Conservation (phyloP, 1,284 basidiomycete species). For the Pseudozyma tsukubaensis region DNA sequence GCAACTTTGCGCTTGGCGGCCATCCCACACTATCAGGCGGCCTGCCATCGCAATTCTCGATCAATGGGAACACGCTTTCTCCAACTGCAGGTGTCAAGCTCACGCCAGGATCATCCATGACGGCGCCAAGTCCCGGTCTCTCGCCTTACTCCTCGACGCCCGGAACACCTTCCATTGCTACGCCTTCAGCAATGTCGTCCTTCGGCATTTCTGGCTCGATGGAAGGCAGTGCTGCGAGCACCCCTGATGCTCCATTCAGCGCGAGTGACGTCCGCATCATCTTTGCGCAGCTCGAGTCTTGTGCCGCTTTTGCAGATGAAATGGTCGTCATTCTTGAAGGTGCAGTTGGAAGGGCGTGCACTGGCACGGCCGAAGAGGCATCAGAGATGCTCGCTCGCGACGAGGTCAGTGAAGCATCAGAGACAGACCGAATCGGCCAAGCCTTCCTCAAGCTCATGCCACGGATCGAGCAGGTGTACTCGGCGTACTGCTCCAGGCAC, state of each 20-base stretch:
- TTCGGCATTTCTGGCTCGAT: slow-evolving; percentile 3
- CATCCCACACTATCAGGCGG: slow-evolving; percentile 17
- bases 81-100: slow-evolving; percentile 10
- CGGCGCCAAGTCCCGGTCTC: slow-evolving; percentile 2
- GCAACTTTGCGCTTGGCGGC: slow-evolving; percentile 25
- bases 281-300: slow-evolving; percentile 81
- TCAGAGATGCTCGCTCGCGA: slow-evolving; percentile 26
- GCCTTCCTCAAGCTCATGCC: slow-evolving; percentile 83
- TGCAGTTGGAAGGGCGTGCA: slow-evolving; percentile 61
- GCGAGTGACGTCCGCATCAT: slow-evolving; percentile 79
- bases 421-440: slow-evolving; percentile 78
- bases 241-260: slow-evolving; percentile 72
- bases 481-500: slow-evolving; percentile 87
- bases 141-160: slow-evolving; percentile 24
- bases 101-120: slow-evolving; percentile 3
- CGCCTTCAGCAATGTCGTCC: slow-evolving; percentile 12
- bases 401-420: slow-evolving; percentile 23
- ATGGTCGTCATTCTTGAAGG: slow-evolving; percentile 72
- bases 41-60: slow-evolving; percentile 22
- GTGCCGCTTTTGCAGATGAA: slow-evolving; percentile 78
- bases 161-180: slow-evolving; percentile 29
- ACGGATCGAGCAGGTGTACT: slow-evolving; percentile 81
- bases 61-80: slow-evolving; percentile 24
- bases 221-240: slow-evolving; percentile 8
- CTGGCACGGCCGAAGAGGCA: slow-evolving; percentile 34